Conservation (phyloP, 352 stramenopile genomes). For the Phytophthora brassicae region DNA sequence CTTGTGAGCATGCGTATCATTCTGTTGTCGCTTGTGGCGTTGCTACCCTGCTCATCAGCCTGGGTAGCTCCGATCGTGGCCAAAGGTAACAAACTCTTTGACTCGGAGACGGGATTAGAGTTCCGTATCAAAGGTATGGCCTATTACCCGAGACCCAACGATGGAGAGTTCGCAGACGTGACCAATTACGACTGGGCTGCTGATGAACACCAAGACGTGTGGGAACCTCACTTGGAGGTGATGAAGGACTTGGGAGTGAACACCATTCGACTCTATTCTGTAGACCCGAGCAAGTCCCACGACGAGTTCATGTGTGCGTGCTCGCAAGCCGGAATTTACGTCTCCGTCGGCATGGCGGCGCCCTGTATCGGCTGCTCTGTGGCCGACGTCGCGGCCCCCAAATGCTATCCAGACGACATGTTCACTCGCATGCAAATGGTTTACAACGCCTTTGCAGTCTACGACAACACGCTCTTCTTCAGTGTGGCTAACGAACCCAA, state of each 20-base stretch:
- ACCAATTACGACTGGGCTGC: conserved; percentile 65
- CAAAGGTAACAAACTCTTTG: conserved; percentile 87
- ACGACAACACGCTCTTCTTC: conserved; percentile 70
- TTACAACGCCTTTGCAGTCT: conserved; percentile 74
- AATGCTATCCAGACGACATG: conserved; percentile 55
- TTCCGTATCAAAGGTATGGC: conserved; percentile 74
- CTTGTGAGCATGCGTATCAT: not conserved
- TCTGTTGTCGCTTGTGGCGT: not conserved
- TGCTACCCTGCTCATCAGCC: conserved; percentile 15
- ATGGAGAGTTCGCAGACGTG: conserved; percentile 47
- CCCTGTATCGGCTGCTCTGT: conserved; percentile 50
- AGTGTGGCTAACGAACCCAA: conserved; percentile 76
- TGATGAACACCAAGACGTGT: conserved; percentile 62
- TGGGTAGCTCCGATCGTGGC: conserved; percentile 52
- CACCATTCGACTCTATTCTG: conserved; percentile 63
- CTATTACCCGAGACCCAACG: conserved; percentile 72
- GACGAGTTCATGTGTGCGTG: conserved; percentile 83
- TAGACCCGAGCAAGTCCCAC: conserved; percentile 59
- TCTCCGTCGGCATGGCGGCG: conserved; percentile 62
- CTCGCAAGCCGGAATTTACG: conserved; percentile 71
- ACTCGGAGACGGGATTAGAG: conserved; percentile 61
- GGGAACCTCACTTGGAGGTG: conserved; percentile 48
- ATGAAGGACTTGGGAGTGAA: conserved; percentile 67
- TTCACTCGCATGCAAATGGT: conserved; percentile 62
- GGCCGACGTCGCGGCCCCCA: conserved; percentile 37